Conservation (phyloP, 768 basidiomycete species). For the Trametopsis cervina region DNA sequence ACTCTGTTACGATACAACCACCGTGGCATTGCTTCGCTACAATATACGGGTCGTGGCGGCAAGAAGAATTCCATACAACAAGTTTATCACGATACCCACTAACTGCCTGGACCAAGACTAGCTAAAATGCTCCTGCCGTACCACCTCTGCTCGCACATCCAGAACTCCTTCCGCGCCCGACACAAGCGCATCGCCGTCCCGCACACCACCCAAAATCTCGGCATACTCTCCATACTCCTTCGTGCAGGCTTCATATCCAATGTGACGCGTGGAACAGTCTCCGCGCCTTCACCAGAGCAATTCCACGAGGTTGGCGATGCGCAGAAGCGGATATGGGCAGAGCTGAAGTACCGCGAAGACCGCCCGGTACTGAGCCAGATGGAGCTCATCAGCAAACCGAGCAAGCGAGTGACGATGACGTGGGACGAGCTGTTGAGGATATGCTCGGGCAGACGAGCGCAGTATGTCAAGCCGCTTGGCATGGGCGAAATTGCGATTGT, state of each 20-base stretch:
- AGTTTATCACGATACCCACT: too few relatives aligned
- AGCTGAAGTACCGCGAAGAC: constrained; percentile 91
- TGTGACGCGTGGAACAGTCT: constrained; percentile 72
- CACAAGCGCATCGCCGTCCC: constrained; percentile 70
- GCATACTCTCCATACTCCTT: constrained; percentile 87
- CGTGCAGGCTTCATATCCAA: constrained; percentile 83
- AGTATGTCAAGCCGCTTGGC: constrained; percentile 74
- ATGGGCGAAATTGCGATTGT: constrained; percentile 94
- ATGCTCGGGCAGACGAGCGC: constrained; percentile 76
- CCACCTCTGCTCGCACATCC: constrained; percentile 83
- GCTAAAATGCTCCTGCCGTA: constrained; percentile 70
- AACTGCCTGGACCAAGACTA: too few relatives aligned
- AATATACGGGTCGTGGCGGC: too few relatives aligned
- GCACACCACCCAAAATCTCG: constrained; percentile 86
- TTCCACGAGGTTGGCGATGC: constrained; percentile 57
- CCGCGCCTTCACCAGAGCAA: constrained; percentile 52
- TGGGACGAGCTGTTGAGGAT: constrained; percentile 66
- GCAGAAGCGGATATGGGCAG: constrained; percentile 84
- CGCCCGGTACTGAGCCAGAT: constrained; percentile 75
- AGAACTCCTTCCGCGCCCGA: constrained; percentile 88
- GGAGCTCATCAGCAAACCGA: constrained; percentile 79
- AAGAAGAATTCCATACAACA: too few relatives aligned
- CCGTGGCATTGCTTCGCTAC: too few relatives aligned
- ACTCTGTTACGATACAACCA: too few relatives aligned
- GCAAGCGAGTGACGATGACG: constrained; percentile 72